phyloP scores from a whole-genome alignment of 2,329 filamentous ascomycete genomes.

The Ascocoryne sarcoides region DNA sequence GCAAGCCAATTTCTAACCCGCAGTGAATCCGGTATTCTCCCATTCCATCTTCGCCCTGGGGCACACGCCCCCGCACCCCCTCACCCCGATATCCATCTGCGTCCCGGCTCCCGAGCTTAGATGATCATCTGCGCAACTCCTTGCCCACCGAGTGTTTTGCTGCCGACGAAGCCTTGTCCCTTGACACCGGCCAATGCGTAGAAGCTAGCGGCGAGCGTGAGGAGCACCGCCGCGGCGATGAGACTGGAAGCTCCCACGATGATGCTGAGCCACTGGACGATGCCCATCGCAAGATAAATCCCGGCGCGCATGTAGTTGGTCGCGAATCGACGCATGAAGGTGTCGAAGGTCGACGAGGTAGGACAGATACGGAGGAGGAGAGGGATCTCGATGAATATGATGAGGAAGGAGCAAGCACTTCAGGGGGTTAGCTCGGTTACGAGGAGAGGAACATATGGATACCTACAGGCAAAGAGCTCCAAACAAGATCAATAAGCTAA shows the following conservation, averaged over 20 bases:
- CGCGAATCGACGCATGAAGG: slow-evolving; percentile 80
- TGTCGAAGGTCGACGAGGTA: slow-evolving; percentile 82
- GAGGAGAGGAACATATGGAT: not conserved
- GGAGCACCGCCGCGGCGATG: slow-evolving; percentile 77
- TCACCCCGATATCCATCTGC: too few species aligned
- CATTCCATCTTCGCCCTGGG: too few species aligned
- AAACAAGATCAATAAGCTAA: slow-evolving; percentile 36
- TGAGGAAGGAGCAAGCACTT: slow-evolving; percentile 62
- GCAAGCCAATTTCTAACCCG: not conserved
- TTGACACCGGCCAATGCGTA: slow-evolving; percentile 74
- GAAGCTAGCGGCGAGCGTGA: slow-evolving; percentile 69
- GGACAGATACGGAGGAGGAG: slow-evolving; percentile 96
- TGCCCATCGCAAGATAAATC: slow-evolving; percentile 73
- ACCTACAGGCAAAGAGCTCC: slow-evolving; percentile 46
- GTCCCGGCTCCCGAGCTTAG: slow-evolving; percentile 35
- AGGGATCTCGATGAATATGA: slow-evolving; percentile 83
- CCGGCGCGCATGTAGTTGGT: slow-evolving; percentile 95
- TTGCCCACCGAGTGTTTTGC: slow-evolving; percentile 91
- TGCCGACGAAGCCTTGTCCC: slow-evolving; percentile 79
- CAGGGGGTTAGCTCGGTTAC: slow-evolving; percentile 7
- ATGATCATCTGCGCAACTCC: slow-evolving; percentile 98
- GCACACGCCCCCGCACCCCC: too few species aligned
- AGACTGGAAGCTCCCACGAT: slow-evolving; percentile 57
- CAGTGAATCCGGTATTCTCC: not conserved
- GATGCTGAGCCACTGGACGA: slow-evolving; percentile 78